phyloP scores from a whole-genome alignment of 768 basidiomycete species.

The Russula dissimulans region DNA sequence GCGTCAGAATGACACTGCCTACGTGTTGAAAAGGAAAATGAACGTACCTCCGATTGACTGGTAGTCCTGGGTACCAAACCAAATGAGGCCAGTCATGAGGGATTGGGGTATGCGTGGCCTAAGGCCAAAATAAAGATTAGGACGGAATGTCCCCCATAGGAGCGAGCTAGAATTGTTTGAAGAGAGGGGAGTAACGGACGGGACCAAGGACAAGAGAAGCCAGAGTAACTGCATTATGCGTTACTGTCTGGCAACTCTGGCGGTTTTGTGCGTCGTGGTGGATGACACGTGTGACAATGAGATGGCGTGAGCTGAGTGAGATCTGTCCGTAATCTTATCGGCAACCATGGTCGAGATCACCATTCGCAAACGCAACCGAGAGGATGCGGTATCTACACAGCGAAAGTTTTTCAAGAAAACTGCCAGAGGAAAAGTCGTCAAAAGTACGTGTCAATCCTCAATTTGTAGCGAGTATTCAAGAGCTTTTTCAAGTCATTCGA shows the following conservation, averaged over 20 bases:
- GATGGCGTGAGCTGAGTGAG: no score
- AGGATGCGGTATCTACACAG: constrained; percentile 69
- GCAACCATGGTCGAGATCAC: constrained; percentile 48
- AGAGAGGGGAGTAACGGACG: constrained; percentile 30
- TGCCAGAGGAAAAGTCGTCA: constrained; percentile 84
- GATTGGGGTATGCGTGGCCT: constrained; percentile 78
- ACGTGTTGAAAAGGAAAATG: constrained; percentile 6
- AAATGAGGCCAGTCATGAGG: constrained; percentile 88
- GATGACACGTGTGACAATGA: neutral
- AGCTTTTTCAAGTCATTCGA: constrained; percentile 48
- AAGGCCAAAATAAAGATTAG: constrained; percentile 93
- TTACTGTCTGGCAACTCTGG: neutral
- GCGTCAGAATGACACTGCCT: neutral
- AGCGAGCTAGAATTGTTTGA: constrained; percentile 44
- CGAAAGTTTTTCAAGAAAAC: constrained; percentile 97
- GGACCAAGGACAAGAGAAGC: constrained; percentile 38
- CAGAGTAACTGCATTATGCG: constrained; percentile 43
- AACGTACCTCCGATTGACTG: constrained; percentile 55
- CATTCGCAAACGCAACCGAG: constrained; percentile 59
- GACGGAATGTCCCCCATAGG: constrained; percentile 82
- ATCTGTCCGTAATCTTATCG: no score
- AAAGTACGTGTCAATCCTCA: constrained; percentile 45
- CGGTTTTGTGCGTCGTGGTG: neutral
- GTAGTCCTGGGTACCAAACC: constrained; percentile 87
- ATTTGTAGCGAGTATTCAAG: neutral